Percentiles rank a stretch among this genome's conserved stretches.
These are phyloP conservation scores for Jimgerdemannia lactiflua DNA, from an alignment of 192 early-diverging fungal species.

Conservation along the genomic window DNA sequence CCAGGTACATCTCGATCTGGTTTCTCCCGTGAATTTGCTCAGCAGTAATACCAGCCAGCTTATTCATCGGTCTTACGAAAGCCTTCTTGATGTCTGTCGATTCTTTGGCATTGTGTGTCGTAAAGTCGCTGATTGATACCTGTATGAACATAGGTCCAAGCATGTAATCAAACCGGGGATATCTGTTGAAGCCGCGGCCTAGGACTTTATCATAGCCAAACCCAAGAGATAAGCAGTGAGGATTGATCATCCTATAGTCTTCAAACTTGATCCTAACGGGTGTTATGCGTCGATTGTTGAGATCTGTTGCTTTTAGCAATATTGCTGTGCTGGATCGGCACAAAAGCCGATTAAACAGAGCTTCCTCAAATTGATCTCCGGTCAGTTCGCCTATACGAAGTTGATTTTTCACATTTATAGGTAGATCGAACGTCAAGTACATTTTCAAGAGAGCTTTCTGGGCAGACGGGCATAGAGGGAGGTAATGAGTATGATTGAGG, in stretches of 20 bases:
- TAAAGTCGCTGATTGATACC: conserved; percentile 27
- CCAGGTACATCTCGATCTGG: conserved; percentile 24
- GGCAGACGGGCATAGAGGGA: conserved; percentile 25
- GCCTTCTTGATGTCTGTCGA: conserved; percentile 19
- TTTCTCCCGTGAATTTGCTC: conserved; percentile 5
- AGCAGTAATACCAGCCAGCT: too few relatives aligned
- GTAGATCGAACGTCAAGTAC: conserved; percentile 6
- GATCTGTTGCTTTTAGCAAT: too few relatives aligned
- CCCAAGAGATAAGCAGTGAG: neutral
- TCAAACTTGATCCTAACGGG: neutral
- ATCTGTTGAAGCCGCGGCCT: conserved; percentile 13
- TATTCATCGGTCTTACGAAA: conserved; percentile 2
- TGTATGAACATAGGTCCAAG: conserved; percentile 29
- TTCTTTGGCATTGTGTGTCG: conserved; percentile 13
- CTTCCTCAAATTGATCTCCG: neutral
- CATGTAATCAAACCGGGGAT: conserved; percentile 33
- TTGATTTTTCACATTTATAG: too few relatives aligned
- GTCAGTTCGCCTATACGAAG: too few relatives aligned
- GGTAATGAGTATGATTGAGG: neutral
- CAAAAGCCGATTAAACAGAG: neutral
- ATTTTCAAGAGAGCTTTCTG: conserved; percentile 26
- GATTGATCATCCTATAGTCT: neutral
- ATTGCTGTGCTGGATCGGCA: too few relatives aligned
- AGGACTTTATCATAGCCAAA: neutral
- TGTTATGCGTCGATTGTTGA: neutral